Evolutionary conservation across 441 rosid genomes (phyloP), one percentile per base, ranked within the genome.

Genomic region (Oxalis stricta): DNA sequence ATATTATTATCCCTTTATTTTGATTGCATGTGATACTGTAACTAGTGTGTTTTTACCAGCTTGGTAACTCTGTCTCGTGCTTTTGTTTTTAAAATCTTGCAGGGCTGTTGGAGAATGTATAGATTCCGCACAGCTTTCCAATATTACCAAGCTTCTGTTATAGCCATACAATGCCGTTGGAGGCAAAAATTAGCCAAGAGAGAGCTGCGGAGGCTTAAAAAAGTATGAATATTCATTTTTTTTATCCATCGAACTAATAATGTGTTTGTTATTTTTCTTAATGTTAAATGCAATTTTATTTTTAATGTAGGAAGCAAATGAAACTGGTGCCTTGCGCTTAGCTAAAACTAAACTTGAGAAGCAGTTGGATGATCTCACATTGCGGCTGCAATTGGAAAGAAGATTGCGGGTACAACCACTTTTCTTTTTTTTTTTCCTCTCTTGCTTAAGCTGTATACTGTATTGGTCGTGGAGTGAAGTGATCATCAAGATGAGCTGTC

Each of bases 281-380:
- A n/a, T n/a, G n/a, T n/a, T n/a, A n/a, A n/a, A n/a, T n/a, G n/a
- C n/a, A n/a, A n/a, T 18, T 59, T 44, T 46, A 40, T 39, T 16
- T 50, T 45, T 56, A n/a, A n/a, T 59, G 49, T 78, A 86, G 95
- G 94, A 70, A 64, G 96, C 95, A 54, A 81, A 79, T 69, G 99
- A 86, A 73, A 46, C 95, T 8, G 96, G 99, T 62, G 96, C 96
- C 24, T 64, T 86, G 65, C 91, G 86, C 23, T 55, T 79, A 68
- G 99, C 96, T 30, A 91, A 91, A 77, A 77, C 41, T 73, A 86
- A 91, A 60, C 95, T 91, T 66, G 95, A 91, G 76, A 84, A 82
- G 74, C 87, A 77, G 58, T 56, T 91, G 48, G 99, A 91, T 55
- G 99, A 91, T 62, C 78, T 91, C 39, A 72, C 93, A 33, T 86